Conservation (phyloP, 2,329 filamentous ascomycete genomes). For the Talaromyces sp. region DNA sequence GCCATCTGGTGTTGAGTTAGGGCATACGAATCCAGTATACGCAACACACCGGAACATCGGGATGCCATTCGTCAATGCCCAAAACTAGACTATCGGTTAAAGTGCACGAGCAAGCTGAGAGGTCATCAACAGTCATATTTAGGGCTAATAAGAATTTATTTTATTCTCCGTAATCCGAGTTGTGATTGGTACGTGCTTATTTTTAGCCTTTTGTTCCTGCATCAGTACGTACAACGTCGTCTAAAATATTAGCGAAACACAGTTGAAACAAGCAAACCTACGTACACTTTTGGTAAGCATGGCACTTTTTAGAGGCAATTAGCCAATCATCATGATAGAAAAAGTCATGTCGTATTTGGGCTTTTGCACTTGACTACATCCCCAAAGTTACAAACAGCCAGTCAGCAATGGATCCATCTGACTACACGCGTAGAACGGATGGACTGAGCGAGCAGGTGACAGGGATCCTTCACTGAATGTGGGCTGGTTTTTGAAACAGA, state of each 20-base stretch:
- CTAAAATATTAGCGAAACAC: slow-evolving; percentile 6
- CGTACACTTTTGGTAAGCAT: neutral
- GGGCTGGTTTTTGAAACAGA: neutral
- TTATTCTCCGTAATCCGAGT: neutral
- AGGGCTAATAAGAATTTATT: neutral
- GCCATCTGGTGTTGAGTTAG: neutral
- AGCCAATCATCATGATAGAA: neutral
- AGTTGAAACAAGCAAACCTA: slow-evolving; percentile 5
- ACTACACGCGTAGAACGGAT: neutral
- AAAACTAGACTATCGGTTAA: neutral
- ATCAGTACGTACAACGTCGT: neutral
- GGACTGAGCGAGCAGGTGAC: neutral
- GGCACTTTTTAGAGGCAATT: neutral
- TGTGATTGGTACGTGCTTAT: neutral
- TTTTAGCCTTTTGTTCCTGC: slow-evolving; percentile 2
- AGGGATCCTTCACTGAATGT: neutral
- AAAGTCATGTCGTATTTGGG: neutral
- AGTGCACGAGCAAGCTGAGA: neutral
- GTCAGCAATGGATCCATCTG: slow-evolving; percentile 6
- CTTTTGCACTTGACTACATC: neutral
- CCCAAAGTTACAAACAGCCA: slow-evolving; percentile 3
- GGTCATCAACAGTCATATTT: neutral
- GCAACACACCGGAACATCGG: neutral
- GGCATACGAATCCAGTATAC: neutral
- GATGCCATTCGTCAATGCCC: neutral